Conservation (phyloP, 176 grass and related monocot genomes). For the barley (Hordeum vulgare) region DNA sequence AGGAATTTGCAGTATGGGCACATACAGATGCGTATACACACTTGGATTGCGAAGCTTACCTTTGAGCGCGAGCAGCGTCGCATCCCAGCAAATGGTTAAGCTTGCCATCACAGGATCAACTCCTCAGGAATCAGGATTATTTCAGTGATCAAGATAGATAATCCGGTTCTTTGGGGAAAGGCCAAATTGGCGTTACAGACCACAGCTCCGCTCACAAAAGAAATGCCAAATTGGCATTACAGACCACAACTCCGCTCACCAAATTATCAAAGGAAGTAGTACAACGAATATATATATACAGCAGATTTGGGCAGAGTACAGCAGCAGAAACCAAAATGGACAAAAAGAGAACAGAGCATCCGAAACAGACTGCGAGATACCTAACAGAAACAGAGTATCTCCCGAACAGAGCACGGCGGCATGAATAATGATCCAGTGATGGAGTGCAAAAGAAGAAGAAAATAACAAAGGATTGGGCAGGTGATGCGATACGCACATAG, state of each 20-base stretch:
- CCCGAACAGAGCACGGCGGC: not conserved
- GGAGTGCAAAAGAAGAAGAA: not conserved
- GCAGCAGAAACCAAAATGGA: not conserved
- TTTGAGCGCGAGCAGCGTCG: slow-evolving; percentile 17
- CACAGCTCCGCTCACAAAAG: not conserved
- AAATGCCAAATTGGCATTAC: not conserved
- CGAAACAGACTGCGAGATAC: not conserved
- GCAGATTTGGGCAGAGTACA: not conserved
- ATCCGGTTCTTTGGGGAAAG: slow-evolving; percentile 2
- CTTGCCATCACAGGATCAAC: slow-evolving; percentile 41
- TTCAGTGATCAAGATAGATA: slow-evolving; percentile 1
- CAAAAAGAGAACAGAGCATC: not conserved
- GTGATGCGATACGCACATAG: slow-evolving; percentile 85
- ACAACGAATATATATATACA: not conserved
- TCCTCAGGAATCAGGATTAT: slow-evolving; percentile 35
- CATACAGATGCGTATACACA: slow-evolving; percentile 9
- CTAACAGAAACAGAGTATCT: not conserved
- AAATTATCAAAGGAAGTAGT: not conserved
- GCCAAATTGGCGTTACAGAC: slow-evolving; percentile 17
- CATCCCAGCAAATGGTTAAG: slow-evolving; percentile 28
- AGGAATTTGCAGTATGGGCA: not conserved
- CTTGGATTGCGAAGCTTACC: slow-evolving; percentile 52
- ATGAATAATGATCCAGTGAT: not conserved
- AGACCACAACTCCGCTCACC: not conserved
- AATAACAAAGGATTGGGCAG: slow-evolving; percentile 22